A percentile compares a stretch with the other conserved stretches of the same genome.
These are phyloP conservation scores for Colletotrichum nymphaeae DNA, from an alignment of 2,329 filamentous ascomycete genomes.

Conservation along the genomic window DNA sequence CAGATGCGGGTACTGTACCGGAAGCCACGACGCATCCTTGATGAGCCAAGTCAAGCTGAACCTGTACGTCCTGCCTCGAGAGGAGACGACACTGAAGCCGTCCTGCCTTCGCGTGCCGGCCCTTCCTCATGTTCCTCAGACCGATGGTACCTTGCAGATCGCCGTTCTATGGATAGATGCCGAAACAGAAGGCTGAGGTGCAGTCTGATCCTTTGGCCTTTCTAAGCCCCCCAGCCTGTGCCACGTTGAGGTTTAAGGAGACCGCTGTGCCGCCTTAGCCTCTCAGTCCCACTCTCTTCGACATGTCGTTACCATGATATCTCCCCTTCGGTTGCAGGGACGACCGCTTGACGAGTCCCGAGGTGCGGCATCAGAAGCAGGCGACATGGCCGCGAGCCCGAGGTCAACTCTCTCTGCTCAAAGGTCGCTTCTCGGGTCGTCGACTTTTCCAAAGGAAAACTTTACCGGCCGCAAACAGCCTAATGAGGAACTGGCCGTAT, in stretches of 20 bases:
- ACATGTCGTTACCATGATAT: constrained; percentile 3
- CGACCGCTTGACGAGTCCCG: constrained; percentile 3
- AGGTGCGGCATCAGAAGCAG: not conserved
- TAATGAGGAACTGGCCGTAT: constrained; percentile 7
- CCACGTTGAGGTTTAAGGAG: not conserved
- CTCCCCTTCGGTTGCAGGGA: not conserved
- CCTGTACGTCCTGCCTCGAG: not conserved
- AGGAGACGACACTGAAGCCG: not conserved
- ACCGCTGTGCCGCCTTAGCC: constrained; percentile 14
- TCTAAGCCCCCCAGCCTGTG: constrained; percentile 18
- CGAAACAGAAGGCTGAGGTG: constrained; percentile 22
- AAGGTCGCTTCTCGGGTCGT: not conserved
- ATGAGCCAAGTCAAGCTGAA: not conserved
- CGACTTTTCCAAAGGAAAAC: constrained; percentile 2
- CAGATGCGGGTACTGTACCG: constrained; percentile 7
- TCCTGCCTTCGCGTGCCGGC: constrained; percentile 13
- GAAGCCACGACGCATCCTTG: constrained; percentile 2
- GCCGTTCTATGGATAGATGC: constrained; percentile 13
- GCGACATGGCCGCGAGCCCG: not conserved
- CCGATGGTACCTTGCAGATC: constrained; percentile 34
- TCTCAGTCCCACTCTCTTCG: constrained; percentile 3
- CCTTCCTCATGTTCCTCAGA: constrained; percentile 17
- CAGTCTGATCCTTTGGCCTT: constrained; percentile 1
- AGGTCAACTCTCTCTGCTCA: not conserved
- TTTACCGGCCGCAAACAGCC: constrained; percentile 4